Base-by-base conservation (phyloP, 1,284 basidiomycete species). In the Phellopilus nigrolimitatus region DNA sequence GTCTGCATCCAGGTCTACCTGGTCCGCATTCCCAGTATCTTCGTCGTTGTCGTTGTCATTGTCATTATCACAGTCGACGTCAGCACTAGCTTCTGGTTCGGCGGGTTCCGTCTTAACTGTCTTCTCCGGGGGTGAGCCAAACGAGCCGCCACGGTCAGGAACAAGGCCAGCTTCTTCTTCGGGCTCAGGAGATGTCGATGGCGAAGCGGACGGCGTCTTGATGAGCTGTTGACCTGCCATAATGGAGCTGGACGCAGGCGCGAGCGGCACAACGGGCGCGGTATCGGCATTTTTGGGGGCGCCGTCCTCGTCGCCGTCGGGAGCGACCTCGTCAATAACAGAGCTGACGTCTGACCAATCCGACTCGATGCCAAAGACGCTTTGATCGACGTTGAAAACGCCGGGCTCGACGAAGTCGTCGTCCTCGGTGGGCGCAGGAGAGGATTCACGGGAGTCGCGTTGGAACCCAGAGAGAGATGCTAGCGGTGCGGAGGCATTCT, bases 191-290 rank as follows among this genome's bases (percentile, higher is more conserved):
- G 74, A 71, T 0, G 71, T 69, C 9, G 75, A 73, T 36, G 69
- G 62, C 1, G 69, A 78, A 3, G 64, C 60, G 3, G 68, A 62
- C 0, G 69, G 69, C 17, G 72, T 67, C n/a, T 67, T 66, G 21
- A 76, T 61, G 41, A 76, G 63, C 17, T 65, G 61, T 2, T 72
- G 67, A n/a, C 72, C 72, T 2, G 73, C 76, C 71, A 77, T 76
- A 49, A 79, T 78, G 7, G 75, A 77, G 5, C 72, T 72, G 10
- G 71, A 68, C 0, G 73, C 73, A 0, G 71, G 70, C 0, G 71
- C 70, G 7, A 68, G 66, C 25, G 66, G 66, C 41, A 72, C 67
- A 25, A 74, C 71, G 0, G 69, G 67, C 19, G 71, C 64, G n/a
- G 68, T 64, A n/a, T 69, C 64, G 0, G 67, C 57, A 9, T 67